A percentile compares a stretch with the other conserved stretches of the same genome.
These are phyloP conservation scores for Sphagnurus paluster DNA, from an alignment of 1,284 basidiomycete genomes.

Conservation along the genomic window DNA sequence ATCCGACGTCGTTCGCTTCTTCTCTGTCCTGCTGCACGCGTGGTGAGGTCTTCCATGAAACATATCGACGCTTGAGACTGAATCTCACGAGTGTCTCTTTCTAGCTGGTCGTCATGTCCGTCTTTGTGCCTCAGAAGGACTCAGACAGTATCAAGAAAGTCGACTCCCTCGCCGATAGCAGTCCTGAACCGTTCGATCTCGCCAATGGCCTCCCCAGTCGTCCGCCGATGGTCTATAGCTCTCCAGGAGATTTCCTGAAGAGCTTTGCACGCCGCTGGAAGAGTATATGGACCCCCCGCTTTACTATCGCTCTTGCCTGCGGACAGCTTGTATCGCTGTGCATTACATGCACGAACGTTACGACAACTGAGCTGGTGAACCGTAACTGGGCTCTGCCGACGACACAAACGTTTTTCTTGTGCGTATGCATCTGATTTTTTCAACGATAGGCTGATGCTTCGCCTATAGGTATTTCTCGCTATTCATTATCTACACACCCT, in stretches of 20 bases:
- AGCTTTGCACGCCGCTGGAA: constrained; percentile 60
- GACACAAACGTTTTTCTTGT: constrained; percentile 83
- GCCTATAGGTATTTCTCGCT: constrained; percentile 71
- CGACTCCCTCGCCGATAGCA: constrained; percentile 11
- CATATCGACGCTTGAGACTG: too few relatives aligned
- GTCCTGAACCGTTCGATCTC: constrained; percentile 12
- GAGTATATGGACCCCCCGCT: constrained; percentile 74
- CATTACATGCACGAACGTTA: constrained; percentile 84
- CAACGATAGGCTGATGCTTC: background rate
- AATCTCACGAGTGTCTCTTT: background rate
- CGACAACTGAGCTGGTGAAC: constrained; percentile 72
- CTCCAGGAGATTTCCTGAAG: constrained; percentile 45
- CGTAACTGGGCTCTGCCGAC: constrained; percentile 76
- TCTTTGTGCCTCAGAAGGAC: background rate
- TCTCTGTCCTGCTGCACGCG: too few relatives aligned
- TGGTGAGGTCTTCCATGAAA: too few relatives aligned
- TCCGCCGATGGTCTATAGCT: constrained; percentile 63
- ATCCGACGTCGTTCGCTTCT: too few relatives aligned
- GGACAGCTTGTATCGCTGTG: constrained; percentile 85
- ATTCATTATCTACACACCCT: constrained; percentile 77
- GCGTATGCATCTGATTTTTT: constrained; percentile 28
- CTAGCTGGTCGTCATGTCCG: constrained; percentile 10
- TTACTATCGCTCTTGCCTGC: constrained; percentile 64
- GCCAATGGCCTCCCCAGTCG: constrained; percentile 22
- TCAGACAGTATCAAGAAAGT: constrained; percentile 10